Evolutionary conservation across 768 basidiomycete species (phyloP).

Genomic region (Russula foetens): DNA sequence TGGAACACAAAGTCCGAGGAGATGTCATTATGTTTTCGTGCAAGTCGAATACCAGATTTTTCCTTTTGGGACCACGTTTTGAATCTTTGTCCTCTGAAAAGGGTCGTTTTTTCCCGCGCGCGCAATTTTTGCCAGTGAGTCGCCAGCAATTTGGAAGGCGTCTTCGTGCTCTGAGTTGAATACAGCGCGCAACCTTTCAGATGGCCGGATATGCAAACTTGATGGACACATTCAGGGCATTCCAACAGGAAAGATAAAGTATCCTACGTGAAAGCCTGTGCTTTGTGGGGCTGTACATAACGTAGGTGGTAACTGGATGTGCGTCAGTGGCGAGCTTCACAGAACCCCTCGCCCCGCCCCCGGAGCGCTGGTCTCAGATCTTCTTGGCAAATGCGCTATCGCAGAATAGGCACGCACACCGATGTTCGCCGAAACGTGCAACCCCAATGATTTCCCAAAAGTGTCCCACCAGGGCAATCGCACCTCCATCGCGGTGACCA

Average conservation of each 20-base stretch:
- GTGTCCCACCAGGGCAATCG: conserved; percentile 10
- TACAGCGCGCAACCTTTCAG: not conserved
- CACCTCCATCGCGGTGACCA: conserved; percentile 5
- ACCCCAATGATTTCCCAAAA: not conserved
- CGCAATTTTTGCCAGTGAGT: not conserved
- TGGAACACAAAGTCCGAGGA: not conserved
- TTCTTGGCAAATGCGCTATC: not conserved
- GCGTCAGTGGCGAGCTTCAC: not conserved
- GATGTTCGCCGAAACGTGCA: conserved; percentile 7
- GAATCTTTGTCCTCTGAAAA: not conserved
- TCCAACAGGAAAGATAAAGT: not conserved
- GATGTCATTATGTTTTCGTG: not conserved
- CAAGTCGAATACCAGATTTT: not conserved
- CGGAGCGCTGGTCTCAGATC: conserved; percentile 7
- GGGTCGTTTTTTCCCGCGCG: not conserved
- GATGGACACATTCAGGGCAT: not conserved
- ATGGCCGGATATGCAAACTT: not conserved
- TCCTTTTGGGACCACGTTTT: not conserved
- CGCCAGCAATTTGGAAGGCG: not conserved
- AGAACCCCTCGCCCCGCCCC: not conserved
- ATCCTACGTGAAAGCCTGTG: not conserved
- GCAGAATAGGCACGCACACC: not conserved
- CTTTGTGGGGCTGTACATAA: not conserved
- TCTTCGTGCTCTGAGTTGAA: not conserved
- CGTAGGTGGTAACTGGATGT: not conserved